These are phyloP conservation scores for Arachnomyces sp. DNA, from an alignment of 2,329 filamentous ascomycete species.

Conservation along the genomic window DNA sequence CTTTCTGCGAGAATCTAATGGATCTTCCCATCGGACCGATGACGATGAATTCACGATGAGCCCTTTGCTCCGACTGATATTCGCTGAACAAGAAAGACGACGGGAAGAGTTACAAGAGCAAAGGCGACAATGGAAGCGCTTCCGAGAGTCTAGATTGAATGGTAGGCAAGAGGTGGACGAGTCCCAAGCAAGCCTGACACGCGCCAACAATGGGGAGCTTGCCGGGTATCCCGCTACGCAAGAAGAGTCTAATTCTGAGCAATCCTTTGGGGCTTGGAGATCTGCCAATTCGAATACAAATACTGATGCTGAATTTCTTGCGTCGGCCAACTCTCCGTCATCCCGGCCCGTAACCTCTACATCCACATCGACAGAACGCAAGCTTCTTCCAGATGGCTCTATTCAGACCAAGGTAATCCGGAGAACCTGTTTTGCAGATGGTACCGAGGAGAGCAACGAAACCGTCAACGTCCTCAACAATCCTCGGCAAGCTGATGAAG, in stretches of 20 bases:
- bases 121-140: slow-evolving; percentile 7
- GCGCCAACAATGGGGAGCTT: not conserved
- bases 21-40: slow-evolving; percentile 26
- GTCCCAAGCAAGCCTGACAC: not conserved
- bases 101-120: slow-evolving; percentile 16
- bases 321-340: not conserved
- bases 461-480: slow-evolving; percentile 38
- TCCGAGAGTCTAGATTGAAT: not conserved
- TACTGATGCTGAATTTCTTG: slow-evolving; percentile 1
- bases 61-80: slow-evolving; percentile 27
- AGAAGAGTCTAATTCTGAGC: too few relatives aligned
- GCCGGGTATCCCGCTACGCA: not conserved
- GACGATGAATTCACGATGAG: slow-evolving; percentile 22
- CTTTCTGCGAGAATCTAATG: slow-evolving; percentile 34
- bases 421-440: slow-evolving; percentile 54
- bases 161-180: not conserved
- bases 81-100: slow-evolving; percentile 24
- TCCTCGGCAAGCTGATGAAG: slow-evolving; percentile 7
- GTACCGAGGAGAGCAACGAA: slow-evolving; percentile 52
- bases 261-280: too few relatives aligned
- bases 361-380: slow-evolving; percentile 50
- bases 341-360: slow-evolving; percentile 43
- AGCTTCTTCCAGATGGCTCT: slow-evolving; percentile 49
- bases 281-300: too few relatives aligned
- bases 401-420: slow-evolving; percentile 50